These are phyloP conservation scores for Cyamopsis tetragonoloba DNA, from an alignment of 306 rosid genomes.

Conservation along the genomic window DNA sequence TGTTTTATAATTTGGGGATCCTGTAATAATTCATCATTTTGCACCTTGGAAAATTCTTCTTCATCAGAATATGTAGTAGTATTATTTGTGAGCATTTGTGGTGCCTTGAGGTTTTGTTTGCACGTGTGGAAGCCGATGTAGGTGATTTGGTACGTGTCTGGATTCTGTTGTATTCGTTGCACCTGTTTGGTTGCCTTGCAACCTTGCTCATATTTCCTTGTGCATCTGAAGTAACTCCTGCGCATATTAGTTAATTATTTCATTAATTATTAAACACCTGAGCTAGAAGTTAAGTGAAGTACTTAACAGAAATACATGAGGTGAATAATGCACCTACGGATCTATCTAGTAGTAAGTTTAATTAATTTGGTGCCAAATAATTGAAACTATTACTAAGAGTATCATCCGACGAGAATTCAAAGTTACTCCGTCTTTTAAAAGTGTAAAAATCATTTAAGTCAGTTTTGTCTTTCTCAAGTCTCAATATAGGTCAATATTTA, in stretches of 20 bases:
- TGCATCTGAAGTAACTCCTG: constrained; percentile 87
- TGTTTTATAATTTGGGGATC: constrained; percentile 25
- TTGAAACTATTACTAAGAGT: too few relatives aligned
- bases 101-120: constrained; percentile 31
- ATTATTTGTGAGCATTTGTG: constrained; percentile 46
- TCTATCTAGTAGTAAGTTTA: too few relatives aligned
- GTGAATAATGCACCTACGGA: too few relatives aligned
- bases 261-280: not conserved
- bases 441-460: too few relatives aligned
- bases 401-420: too few relatives aligned
- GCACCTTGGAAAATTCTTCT: constrained; percentile 19
- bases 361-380: too few relatives aligned
- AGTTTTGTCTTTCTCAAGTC: too few relatives aligned
- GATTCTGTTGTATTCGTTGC: constrained; percentile 45
- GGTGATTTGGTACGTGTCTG: constrained; percentile 43
- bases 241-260: too few relatives aligned
- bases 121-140: constrained; percentile 83
- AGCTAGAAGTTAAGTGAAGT: not conserved
- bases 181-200: constrained; percentile 71
- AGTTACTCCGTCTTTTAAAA: too few relatives aligned
- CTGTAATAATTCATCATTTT: not conserved
- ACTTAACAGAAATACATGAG: not conserved
- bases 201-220: constrained; percentile 57
- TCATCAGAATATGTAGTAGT: constrained; percentile 27
- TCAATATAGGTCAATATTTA: too few relatives aligned